Evolutionary conservation across 169 alveolate genomes (phyloP).

Genomic region (Babesia gibsoni): DNA sequence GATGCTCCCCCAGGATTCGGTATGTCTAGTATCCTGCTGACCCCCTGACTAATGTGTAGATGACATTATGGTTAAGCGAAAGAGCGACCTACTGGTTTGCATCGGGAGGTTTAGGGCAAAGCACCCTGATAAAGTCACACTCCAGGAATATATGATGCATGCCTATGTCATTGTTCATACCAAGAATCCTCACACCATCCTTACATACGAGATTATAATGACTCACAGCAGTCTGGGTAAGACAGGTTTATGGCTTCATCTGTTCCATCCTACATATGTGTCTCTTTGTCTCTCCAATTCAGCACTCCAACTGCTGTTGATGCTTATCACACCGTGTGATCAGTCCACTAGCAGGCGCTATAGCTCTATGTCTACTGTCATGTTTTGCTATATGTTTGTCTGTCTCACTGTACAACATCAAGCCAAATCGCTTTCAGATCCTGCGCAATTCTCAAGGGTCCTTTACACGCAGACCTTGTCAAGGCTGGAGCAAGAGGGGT

Average conservation of each 20-base stretch:
- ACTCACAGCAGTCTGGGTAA: slow-evolving; percentile 44
- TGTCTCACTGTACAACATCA: too few relatives aligned
- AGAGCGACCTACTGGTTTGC: slow-evolving; percentile 31
- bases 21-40: background rate
- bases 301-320: too few relatives aligned
- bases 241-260: too few relatives aligned
- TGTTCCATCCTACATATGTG: too few relatives aligned
- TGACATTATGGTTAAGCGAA: slow-evolving; percentile 11
- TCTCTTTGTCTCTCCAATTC: too few relatives aligned
- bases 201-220: slow-evolving; percentile 55
- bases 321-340: too few relatives aligned
- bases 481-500: slow-evolving; percentile 54
- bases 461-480: slow-evolving; percentile 32
- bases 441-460: slow-evolving; percentile 23
- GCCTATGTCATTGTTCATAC: slow-evolving; percentile 45
- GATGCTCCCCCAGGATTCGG: background rate
- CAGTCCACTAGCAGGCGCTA: too few relatives aligned
- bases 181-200: slow-evolving; percentile 32
- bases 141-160: slow-evolving; percentile 57
- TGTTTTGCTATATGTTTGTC: too few relatives aligned
- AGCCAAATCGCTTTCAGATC: slow-evolving; percentile 25
- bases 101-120: slow-evolving; percentile 50
- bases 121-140: slow-evolving; percentile 43
- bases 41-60: background rate
- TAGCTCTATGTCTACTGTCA: too few relatives aligned